phyloP scores from a whole-genome alignment of 345 rosid species.

The Clausena lansium region DNA sequence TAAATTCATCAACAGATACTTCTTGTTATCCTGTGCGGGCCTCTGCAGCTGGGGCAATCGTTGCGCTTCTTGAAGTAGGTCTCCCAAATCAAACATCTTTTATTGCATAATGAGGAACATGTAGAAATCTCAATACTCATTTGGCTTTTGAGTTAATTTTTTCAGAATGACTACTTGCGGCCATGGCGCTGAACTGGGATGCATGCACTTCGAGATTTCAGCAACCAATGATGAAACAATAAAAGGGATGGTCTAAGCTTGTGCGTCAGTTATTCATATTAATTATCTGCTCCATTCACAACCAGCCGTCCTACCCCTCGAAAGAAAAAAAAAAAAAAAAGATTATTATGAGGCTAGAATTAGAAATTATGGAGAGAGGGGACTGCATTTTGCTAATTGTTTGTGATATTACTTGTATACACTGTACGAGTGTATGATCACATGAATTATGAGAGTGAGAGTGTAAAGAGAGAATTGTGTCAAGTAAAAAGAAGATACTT shows the following conservation, averaged over 20 bases:
- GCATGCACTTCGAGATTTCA: no score
- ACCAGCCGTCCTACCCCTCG: not conserved
- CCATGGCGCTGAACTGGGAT: no score
- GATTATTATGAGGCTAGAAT: not conserved
- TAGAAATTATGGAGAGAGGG: slow-evolving; percentile 2
- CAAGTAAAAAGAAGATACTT: not conserved
- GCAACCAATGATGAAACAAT: no score
- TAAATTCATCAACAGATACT: no score
- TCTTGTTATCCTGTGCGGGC: slow-evolving; percentile 79
- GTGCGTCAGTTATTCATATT: slow-evolving; percentile 8
- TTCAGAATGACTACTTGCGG: slow-evolving; percentile 74
- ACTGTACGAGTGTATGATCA: no score
- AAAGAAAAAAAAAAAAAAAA: not conserved
- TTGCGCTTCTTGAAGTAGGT: slow-evolving; percentile 70
- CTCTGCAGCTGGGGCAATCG: slow-evolving; percentile 77
- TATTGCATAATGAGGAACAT: slow-evolving; percentile 10
- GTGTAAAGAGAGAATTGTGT: not conserved
- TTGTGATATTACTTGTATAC: no score
- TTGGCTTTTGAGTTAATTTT: slow-evolving; percentile 16
- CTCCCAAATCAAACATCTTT: not conserved
- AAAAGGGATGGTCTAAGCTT: no score
- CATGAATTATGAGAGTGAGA: not conserved
- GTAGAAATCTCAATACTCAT: slow-evolving; percentile 18
- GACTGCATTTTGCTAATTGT: not conserved
- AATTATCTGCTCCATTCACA: not conserved